These are phyloP conservation scores for Aspergillus diversus DNA, from an alignment of 495 filamentous ascomycete genomes.

Conservation along the genomic window DNA sequence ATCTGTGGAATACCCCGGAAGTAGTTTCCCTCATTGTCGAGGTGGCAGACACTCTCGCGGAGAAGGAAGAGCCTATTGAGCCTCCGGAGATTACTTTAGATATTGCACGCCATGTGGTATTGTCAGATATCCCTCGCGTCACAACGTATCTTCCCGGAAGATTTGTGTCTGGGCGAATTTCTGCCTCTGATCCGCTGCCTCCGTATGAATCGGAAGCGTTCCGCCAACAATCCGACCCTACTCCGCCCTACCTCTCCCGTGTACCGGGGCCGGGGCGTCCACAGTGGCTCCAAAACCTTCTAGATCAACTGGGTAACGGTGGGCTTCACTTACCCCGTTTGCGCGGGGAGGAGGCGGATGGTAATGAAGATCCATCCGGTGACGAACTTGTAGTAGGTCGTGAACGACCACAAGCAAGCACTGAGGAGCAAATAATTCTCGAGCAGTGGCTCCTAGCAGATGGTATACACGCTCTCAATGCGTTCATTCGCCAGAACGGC, in stretches of 20 bases:
- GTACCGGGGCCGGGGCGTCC: slow-evolving; percentile 40
- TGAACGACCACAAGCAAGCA: slow-evolving; percentile 24
- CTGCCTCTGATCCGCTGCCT: slow-evolving; percentile 50
- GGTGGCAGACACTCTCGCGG: slow-evolving; percentile 60
- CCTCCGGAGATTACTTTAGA: slow-evolving; percentile 59
- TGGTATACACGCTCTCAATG: slow-evolving; percentile 39
- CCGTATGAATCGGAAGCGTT: slow-evolving; percentile 49
- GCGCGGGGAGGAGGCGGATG: slow-evolving; percentile 22
- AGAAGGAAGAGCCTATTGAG: slow-evolving; percentile 41
- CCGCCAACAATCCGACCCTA: slow-evolving; percentile 43
- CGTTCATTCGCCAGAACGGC: slow-evolving; percentile 45
- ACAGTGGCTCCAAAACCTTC: slow-evolving; percentile 48
- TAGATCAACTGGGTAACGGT: slow-evolving; percentile 42
- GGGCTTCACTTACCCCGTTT: slow-evolving; percentile 34
- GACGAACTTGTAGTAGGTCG: slow-evolving; percentile 19
- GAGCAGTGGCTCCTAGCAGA: slow-evolving; percentile 43
- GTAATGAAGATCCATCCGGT: slow-evolving; percentile 18
- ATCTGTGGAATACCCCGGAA: slow-evolving; percentile 87
- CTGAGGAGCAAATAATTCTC: slow-evolving; percentile 37
- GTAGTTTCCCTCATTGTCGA: slow-evolving; percentile 71
- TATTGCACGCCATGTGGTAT: slow-evolving; percentile 77
- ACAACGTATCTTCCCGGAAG: slow-evolving; percentile 47
- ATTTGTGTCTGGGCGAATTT: slow-evolving; percentile 47
- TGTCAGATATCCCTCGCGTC: slow-evolving; percentile 67
- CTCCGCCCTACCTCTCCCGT: slow-evolving; percentile 39